A percentile compares a stretch with the other conserved stretches of the same genome.
Evolutionary conservation across 169 alveolate species (phyloP).

Genomic region (Cryptosporidium xiaoi): DNA sequence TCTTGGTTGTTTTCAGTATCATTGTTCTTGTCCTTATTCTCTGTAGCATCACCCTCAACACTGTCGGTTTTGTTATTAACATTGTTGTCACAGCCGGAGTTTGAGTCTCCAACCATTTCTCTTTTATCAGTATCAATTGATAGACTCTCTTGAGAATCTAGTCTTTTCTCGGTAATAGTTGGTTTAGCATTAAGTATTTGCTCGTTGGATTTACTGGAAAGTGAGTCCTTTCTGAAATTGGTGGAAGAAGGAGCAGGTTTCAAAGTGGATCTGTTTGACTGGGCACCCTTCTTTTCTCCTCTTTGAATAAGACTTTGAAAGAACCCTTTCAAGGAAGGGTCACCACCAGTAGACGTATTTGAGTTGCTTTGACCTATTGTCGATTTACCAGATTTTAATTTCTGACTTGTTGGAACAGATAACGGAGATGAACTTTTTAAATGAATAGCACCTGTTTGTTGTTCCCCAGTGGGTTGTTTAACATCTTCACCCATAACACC

Average conservation of each 20-base stretch:
- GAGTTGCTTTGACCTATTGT: conserved; percentile 13
- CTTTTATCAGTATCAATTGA: not conserved
- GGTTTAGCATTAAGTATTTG: not conserved
- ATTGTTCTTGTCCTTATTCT: no score
- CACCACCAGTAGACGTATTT: conserved; percentile 3
- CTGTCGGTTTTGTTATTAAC: not conserved
- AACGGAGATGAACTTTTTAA: not conserved
- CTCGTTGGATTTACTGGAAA: not conserved
- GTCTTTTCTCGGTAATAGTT: not conserved
- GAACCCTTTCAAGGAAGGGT: conserved; percentile 68
- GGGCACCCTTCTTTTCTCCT: conserved; percentile 53
- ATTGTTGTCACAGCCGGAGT: not conserved
- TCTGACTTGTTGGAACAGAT: conserved; percentile 11
- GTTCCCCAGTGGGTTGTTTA: conserved; percentile 6
- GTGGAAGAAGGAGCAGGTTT: conserved; percentile 37
- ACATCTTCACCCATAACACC: not conserved
- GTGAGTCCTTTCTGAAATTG: conserved; percentile 30
- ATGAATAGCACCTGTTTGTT: not conserved
- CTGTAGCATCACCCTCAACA: no score
- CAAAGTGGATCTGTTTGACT: conserved; percentile 13
- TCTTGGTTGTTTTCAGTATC: no score
- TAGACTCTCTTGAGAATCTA: not conserved
- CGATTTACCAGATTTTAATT: conserved; percentile 41
- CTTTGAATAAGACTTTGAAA: conserved; percentile 71
- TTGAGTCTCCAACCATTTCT: not conserved